Evolutionary conservation across 2,329 filamentous ascomycete species (phyloP), one percentile per base, ranked within the genome.

Genomic region (Trichophyton benhamiae): DNA sequence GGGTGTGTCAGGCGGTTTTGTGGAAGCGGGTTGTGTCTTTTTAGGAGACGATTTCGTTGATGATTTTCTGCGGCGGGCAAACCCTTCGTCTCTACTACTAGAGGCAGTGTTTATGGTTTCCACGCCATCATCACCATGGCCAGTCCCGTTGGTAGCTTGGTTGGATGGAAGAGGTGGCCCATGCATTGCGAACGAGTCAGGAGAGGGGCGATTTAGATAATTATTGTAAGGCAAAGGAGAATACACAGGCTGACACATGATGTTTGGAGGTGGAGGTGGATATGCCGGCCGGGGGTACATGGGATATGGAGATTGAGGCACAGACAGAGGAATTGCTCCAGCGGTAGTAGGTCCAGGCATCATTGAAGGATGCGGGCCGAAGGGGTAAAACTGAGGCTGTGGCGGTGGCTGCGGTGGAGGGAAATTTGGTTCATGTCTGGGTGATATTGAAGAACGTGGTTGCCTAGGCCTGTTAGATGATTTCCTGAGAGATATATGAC

Each of bases 361-460:
- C 48, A 70, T 74, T 76, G 75, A 78, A 57, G 60, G 63, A 59
- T 71, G 70, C 57, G 69, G 69, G 30, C 68, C 27, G 27, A 27
- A 49, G 17, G 41, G 72, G 62, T 65, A 59, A 68, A 67, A 70
- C 60, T 65, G 68, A 60, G 67, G 68, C 63, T 72, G 71, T 44
- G 75, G 72, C 46, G 74, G 71, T 38, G 33, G 68, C 63, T 72
- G 71, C 46, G 75, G 72, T 48, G 74, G 71, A 17, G 69, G 70
- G 36, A 65, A 68, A 57, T 72, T 68, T 63, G 70, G 68, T 61
- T 72, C 65, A n/a, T 42, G 17, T 20, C 20, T 46, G 15, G 58
- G 9, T 36, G 58, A 22, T 30, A 76, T 76, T 44, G 73, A 74
- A n/a, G 78, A 76, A 17, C 76, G 77, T 27, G 74, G 15, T 11